A percentile compares a stretch with the other conserved stretches of the same genome.
Conservation (phyloP, 768 basidiomycete species). For the Hydnomerulius pinastri region DNA sequence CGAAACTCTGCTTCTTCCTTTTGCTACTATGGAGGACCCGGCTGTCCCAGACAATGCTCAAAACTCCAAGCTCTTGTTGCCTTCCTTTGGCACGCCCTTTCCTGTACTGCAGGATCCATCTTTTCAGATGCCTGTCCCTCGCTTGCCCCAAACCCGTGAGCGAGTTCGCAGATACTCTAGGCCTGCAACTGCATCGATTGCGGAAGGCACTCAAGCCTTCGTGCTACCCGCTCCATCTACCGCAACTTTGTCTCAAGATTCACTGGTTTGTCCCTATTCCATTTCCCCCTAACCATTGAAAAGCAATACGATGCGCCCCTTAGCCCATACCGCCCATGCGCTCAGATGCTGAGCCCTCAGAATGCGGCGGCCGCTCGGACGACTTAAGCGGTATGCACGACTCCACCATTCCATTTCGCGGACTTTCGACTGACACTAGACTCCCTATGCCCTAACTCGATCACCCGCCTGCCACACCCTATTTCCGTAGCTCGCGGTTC, state of each 20-base stretch:
- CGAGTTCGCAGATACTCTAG: conserved; percentile 33
- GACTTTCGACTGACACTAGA: conserved; percentile 1
- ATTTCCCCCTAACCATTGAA: not conserved
- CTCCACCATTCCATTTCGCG: not conserved
- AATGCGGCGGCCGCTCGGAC: conserved; percentile 11
- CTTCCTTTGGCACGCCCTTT: conserved; percentile 23
- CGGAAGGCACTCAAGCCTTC: conserved; percentile 40
- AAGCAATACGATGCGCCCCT: not conserved
- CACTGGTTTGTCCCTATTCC: conserved; percentile 9
- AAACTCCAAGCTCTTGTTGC: conserved; percentile 10
- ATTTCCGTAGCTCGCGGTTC: conserved; percentile 1
- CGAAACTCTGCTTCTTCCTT: not conserved
- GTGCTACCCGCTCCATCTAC: conserved; percentile 42
- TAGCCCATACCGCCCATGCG: conserved; percentile 9
- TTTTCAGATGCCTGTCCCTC: conserved; percentile 36
- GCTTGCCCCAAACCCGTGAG: conserved; percentile 30
- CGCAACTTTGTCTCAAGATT: conserved; percentile 5
- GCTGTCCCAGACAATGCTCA: not conserved
- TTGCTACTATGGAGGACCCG: conserved; percentile 19
- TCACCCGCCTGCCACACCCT: conserved; percentile 3
- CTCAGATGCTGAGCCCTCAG: conserved; percentile 11
- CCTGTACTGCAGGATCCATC: conserved; percentile 24
- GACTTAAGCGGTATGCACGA: conserved; percentile 24
- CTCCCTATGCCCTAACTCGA: conserved; percentile 21
- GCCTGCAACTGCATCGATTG: conserved; percentile 46